Base-by-base conservation (phyloP, 805 yeast species). In the Wickerhamomyces ciferrii region DNA sequence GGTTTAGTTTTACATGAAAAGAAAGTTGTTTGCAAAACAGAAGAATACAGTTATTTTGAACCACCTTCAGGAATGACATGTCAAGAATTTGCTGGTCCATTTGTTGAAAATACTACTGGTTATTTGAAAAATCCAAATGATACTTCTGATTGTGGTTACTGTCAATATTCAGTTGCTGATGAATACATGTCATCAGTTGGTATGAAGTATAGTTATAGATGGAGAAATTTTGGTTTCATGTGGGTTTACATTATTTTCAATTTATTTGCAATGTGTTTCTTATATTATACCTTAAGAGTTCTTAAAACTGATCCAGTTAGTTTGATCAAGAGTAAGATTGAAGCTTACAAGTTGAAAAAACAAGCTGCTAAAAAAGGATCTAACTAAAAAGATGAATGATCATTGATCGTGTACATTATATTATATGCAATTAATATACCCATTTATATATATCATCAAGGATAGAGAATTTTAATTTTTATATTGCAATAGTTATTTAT, bases 11-110 rank as follows among this genome's bases (percentile, higher is more conserved):
- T 74, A 55, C 83, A 82, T 51, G 76, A 71, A 40, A 70, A 77
- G 50, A 56, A 60, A 25, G 84, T 86, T 14, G 54, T 44, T 15
- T 84, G 90, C 62, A 54, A 61, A 9, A 53, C 49, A 2, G 50
- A 55, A 17, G 91, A 84, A 56, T 67, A 71, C 60, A 75, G 74
- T 39, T 66, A 69, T 35, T 66, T 79, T 46, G 61, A 68, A 36
- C 82, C 87, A 10, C 79, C 83, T 5, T 45, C 49, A 10, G 89
- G 88, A 6, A 61, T 63, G 59, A 82, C 88, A 2, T 87, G 96
- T 66, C 74, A 69, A 10, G 66, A 75, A 41, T 87, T 71, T 61
- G 67, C 79, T 54, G 61, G 55, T 9, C 47, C 62, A 2, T 84
- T 69, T 58, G 55, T 81, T 39, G 54, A 61, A 6, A 47, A 47